Evolutionary conservation across 176 grass and related monocot species (phyloP), one percentile per base, ranked within the genome.

Genomic region (Alopecurus myosuroides): DNA sequence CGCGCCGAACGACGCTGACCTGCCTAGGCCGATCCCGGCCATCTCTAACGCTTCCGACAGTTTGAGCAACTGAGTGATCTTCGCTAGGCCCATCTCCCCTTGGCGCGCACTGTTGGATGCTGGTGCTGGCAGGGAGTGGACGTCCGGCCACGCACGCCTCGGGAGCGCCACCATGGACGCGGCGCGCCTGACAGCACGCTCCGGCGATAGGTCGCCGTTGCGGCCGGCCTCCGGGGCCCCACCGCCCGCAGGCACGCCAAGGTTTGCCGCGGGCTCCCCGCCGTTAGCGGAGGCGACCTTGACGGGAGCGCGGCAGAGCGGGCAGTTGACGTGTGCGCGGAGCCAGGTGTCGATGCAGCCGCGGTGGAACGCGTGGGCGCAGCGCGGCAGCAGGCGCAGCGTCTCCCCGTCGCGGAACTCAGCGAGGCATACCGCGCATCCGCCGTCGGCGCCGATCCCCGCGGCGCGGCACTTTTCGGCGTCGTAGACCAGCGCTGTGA

Each of bases 321-420:
- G 97, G 53, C 91, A 96, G 79, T 89, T 99, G 85, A 93, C 81
- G 56, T 94, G 91, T 19, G 89, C 88, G 4, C 91, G 77, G 34
- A 99, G 89, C 97, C 97, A 99, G 8, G 89, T 89, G 84, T 96
- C 89, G 77, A 99, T 96, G 85, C 97, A 99, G 1, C 48, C 71
- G 49, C 91, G 83, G 84, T 99, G 97, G 86, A 99, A 99, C 11
- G 89, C 86, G 90, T 96, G 97, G 13, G 22, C 56, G 77, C 97
- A 99, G 50, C 88, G 89, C 30, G 93, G 93, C 53, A 96, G 81
- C 71, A 96, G 88, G 30, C 97, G 92, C 80, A 95, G 86, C 61
- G 92, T 91, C 78, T 99, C 91, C 25, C 93, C 97, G 61, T 95
- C 86, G 0, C 63, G 81, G 86, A 99, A 99, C 77, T 96, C 91